Evolutionary conservation across 2,329 filamentous ascomycete genomes (phyloP).

Genomic region (Tetracladium maxilliforme): DNA sequence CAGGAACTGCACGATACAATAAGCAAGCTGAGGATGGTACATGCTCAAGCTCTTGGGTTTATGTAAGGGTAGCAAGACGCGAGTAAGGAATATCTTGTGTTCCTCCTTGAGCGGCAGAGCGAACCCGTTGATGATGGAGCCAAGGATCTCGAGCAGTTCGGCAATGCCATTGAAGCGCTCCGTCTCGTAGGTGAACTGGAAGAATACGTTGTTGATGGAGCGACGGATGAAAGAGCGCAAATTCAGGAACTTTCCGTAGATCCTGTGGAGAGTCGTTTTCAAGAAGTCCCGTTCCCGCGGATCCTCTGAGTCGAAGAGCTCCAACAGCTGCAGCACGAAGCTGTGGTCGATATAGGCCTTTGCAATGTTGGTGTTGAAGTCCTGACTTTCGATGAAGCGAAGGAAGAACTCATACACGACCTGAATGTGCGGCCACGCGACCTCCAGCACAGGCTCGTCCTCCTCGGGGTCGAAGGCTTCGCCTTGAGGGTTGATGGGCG

Average conservation of each 20-base stretch:
- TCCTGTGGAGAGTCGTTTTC: slow-evolving; percentile 93
- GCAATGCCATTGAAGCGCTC: slow-evolving; percentile 98
- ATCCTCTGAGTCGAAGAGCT: slow-evolving; percentile 96
- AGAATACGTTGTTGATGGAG: slow-evolving; percentile 99
- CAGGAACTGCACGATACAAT: slow-evolving; percentile 97
- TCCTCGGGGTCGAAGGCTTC: slow-evolving; percentile 98
- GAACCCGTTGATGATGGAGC: slow-evolving; percentile 98
- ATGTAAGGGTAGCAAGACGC: slow-evolving; percentile 84
- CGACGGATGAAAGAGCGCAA: slow-evolving; percentile 91
- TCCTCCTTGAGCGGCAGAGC: slow-evolving; percentile 94
- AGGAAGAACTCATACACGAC: slow-evolving; percentile 99
- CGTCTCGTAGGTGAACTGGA: slow-evolving; percentile 98
- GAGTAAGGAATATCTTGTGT: slow-evolving; percentile 93
- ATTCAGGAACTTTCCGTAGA: slow-evolving; percentile 98
- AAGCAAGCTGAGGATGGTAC: slow-evolving; percentile 97
- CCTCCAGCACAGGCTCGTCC: slow-evolving; percentile 93
- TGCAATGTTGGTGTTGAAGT: slow-evolving; percentile 99
- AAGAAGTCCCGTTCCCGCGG: slow-evolving; percentile 92
- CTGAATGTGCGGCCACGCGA: slow-evolving; percentile 98
- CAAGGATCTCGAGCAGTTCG: slow-evolving; percentile 88
- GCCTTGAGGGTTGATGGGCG: slow-evolving; percentile 92
- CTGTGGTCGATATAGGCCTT: slow-evolving; percentile 98
- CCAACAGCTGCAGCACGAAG: slow-evolving; percentile 92
- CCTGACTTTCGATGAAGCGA: slow-evolving; percentile 96
- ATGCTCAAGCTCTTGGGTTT: slow-evolving; percentile 99